phyloP scores from a whole-genome alignment of 805 yeast species.

The Kodamaea restingae region DNA sequence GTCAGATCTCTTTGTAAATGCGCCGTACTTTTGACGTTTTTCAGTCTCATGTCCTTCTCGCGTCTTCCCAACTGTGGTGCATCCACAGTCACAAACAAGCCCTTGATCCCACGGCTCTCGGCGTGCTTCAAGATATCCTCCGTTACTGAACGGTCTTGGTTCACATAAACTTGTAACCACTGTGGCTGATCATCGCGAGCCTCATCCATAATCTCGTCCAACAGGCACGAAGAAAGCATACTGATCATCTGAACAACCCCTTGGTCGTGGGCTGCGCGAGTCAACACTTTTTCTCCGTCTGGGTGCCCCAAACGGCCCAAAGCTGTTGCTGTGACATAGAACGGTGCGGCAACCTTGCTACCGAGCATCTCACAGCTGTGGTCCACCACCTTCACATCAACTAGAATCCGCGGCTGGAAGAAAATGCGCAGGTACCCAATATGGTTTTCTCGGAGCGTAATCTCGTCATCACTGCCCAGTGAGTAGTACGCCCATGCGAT shows the following conservation, averaged over 20 bases:
- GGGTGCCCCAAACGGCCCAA: constrained; percentile 88
- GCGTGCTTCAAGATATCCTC: constrained; percentile 32
- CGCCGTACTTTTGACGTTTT: constrained; percentile 21
- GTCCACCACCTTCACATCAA: constrained; percentile 76
- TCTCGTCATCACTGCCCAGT: constrained; percentile 90
- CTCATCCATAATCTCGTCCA: constrained; percentile 78
- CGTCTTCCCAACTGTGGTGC: constrained; percentile 52
- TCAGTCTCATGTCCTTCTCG: constrained; percentile 45
- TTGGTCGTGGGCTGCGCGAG: constrained; percentile 74
- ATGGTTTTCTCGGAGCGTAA: constrained; percentile 86
- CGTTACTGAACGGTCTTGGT: constrained; percentile 32
- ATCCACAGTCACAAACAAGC: constrained; percentile 52
- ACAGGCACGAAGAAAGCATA: constrained; percentile 82
- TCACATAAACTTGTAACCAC: constrained; percentile 50
- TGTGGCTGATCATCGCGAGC: constrained; percentile 48
- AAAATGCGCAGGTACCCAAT: constrained; percentile 82
- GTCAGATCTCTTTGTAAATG: constrained; percentile 28
- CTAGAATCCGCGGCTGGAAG: constrained; percentile 79
- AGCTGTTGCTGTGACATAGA: constrained; percentile 90
- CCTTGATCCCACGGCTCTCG: constrained; percentile 40
- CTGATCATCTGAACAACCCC: constrained; percentile 84
- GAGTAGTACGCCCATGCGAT: constrained; percentile 92
- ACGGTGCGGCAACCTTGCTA: constrained; percentile 64
- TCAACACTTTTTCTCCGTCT: constrained; percentile 85
- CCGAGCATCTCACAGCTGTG: constrained; percentile 73